Percentiles rank a stretch among this genome's conserved stretches.
These are phyloP conservation scores for Vanderwaltozyma verrucispora DNA, from an alignment of 805 yeast genomes.

Conservation along the genomic window DNA sequence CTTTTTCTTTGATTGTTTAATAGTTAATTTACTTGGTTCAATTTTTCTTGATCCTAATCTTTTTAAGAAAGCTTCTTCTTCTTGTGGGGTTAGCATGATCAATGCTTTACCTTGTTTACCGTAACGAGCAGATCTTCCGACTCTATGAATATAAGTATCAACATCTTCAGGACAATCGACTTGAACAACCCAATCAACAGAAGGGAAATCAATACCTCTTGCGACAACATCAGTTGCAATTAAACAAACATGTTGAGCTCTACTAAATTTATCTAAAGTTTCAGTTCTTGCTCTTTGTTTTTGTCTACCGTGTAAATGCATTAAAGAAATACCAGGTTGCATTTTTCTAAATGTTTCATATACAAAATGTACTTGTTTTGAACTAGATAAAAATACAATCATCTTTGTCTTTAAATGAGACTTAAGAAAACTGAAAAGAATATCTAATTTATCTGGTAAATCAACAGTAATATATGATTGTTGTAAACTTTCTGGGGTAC, in stretches of 20 bases:
- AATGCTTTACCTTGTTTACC: constrained; percentile 78
- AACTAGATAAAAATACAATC: constrained; percentile 74
- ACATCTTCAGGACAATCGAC: constrained; percentile 86
- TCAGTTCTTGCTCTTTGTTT: constrained; percentile 85
- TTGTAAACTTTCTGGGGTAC: constrained; percentile 76
- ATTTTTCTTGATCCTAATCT: constrained; percentile 54
- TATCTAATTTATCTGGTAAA: constrained; percentile 73
- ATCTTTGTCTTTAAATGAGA: constrained; percentile 73
- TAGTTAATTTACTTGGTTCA: constrained; percentile 59
- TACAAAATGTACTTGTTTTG: constrained; percentile 84
- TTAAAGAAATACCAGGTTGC: constrained; percentile 84
- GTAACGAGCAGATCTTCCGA: constrained; percentile 81
- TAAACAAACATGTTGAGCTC: constrained; percentile 69
- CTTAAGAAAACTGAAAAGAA: constrained; percentile 76
- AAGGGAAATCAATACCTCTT: constrained; percentile 85
- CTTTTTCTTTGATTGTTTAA: constrained; percentile 61
- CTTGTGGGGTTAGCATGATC: constrained; percentile 73
- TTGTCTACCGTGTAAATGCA: constrained; percentile 83
- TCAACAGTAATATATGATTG: constrained; percentile 71
- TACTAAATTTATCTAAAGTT: constrained; percentile 65
- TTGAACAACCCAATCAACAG: constrained; percentile 91
- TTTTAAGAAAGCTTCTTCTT: constrained; percentile 64
- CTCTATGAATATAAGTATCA: constrained; percentile 84
- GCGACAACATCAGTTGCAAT: constrained; percentile 91
- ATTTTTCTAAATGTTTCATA: constrained; percentile 78